Base-by-base conservation (phyloP, 2,329 filamentous ascomycete genomes). In the Trichophyton benhamiae region DNA sequence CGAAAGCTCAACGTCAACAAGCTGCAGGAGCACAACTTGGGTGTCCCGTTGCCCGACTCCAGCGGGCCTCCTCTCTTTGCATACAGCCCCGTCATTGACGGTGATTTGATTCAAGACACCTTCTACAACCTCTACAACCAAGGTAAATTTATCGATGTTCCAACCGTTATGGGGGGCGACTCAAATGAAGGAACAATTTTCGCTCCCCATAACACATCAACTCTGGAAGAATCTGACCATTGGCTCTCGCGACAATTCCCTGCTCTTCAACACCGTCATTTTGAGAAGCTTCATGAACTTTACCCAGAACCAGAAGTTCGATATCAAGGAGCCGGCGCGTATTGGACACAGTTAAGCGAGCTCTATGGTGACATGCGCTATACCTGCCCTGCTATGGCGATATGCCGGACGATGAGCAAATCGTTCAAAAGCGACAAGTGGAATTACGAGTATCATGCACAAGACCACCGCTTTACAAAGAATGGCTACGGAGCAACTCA, bases 371-470 rank as follows among this genome's bases (percentile, higher is more conserved):
- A 88, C 65, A 77, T 87, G 66, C 78, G 84, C 3, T 87, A 87
- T 70, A 84, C 77, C 65, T 88, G 86, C 65, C 83, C 85, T 0
- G 81, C 80, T 0, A 76, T 86, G 44, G 81, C 78, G 71, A 74
- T 86, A 68, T 79, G 78, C 1, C 69, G 75, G 7, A 58, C 55
- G n/a, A 44, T 44, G 36, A 25, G 55, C 41, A 72, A 73, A 2
- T 65, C 69, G 27, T 67, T 68, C 41, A 66, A 67, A 30, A 76
- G 38, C 27, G 69, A 17, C 1, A 82, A 79, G 25, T 91, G 82
- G 80, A 86, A 83, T 68, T 91, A 91, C 70, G 82, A 82, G 48
- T 89, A 84, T 74, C 81, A 86, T 61, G 87, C 89, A 2, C 74
- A 82, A 48, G 86, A 89, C 63, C 79, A 81, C 0, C 67, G 68